Conservation (phyloP, 2,329 filamentous ascomycete genomes). For the Neocatenulostroma microsporum region DNA sequence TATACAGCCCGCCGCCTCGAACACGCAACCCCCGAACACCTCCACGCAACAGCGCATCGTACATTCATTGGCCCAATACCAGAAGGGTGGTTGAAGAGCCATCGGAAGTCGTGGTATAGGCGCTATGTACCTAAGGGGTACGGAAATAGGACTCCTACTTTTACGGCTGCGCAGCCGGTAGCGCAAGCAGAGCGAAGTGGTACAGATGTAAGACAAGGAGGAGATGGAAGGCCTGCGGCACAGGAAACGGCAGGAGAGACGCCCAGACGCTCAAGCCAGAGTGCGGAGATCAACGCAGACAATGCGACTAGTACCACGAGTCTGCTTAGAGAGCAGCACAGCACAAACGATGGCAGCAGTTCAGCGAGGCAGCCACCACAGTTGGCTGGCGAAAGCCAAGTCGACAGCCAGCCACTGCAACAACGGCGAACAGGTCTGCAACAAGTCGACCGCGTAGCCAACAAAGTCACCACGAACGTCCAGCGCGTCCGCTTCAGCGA, state of each 20-base stretch:
- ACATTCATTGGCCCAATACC: conserved; percentile 61
- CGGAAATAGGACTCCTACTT: conserved; percentile 18
- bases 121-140: conserved; percentile 39
- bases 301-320: conserved; percentile 20
- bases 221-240: conserved; percentile 1
- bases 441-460: conserved; percentile 12
- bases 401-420: conserved; percentile 6
- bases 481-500: conserved; percentile 25
- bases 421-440: conserved; percentile 9
- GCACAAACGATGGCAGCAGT: conserved; percentile 3
- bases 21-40: conserved; percentile 54
- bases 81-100: conserved; percentile 56
- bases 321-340: conserved; percentile 20
- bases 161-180: conserved; percentile 21
- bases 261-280: conserved; percentile 13
- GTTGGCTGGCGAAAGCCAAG: conserved; percentile 5
- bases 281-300: conserved; percentile 10
- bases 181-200: not conserved
- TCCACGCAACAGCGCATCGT: conserved; percentile 54
- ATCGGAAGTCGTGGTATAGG: conserved; percentile 57
- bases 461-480: conserved; percentile 9
- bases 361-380: not conserved
- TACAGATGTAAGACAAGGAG: conserved; percentile 1
- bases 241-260: conserved; percentile 4
- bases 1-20: conserved; percentile 37